These are phyloP conservation scores for Laetiporus sulphureus DNA, from an alignment of 1,284 basidiomycete species.

Conservation along the genomic window DNA sequence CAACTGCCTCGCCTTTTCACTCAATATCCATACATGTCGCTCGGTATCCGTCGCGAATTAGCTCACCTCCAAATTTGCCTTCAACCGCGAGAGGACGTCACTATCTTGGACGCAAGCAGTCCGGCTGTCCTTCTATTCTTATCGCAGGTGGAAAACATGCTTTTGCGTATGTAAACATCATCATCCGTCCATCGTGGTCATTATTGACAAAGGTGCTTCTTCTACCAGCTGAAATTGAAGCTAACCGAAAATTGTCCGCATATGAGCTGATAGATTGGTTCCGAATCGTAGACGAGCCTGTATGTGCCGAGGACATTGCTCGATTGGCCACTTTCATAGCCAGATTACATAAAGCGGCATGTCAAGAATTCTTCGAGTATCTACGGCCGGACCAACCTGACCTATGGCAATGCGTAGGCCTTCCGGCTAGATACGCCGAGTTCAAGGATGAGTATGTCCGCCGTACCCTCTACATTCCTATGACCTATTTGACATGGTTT, in stretches of 20 bases:
- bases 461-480: neutral
- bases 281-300: slow-evolving; percentile 35
- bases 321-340: slow-evolving; percentile 34
- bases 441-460: slow-evolving; percentile 8
- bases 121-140: slow-evolving; percentile 34
- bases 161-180: slow-evolving; percentile 31
- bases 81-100: too few relatives aligned
- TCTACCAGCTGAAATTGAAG: too few relatives aligned
- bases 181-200: neutral
- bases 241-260: too few relatives aligned
- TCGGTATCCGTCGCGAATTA: slow-evolving; percentile 24
- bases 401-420: slow-evolving; percentile 33
- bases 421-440: neutral
- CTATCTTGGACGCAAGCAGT: slow-evolving; percentile 6
- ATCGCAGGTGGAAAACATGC: slow-evolving; percentile 31
- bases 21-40: slow-evolving; percentile 31
- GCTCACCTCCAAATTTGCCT: too few relatives aligned
- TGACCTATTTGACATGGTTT: too few relatives aligned
- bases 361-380: slow-evolving; percentile 36
- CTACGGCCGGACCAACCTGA: slow-evolving; percentile 35
- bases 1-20: slow-evolving; percentile 19
- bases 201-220: neutral
- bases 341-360: slow-evolving; percentile 34
- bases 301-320: slow-evolving; percentile 37
- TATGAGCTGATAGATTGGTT: slow-evolving; percentile 38